Base-by-base conservation (phyloP, 2,329 filamentous ascomycete species). In the Pestalotiopsis sp. region DNA sequence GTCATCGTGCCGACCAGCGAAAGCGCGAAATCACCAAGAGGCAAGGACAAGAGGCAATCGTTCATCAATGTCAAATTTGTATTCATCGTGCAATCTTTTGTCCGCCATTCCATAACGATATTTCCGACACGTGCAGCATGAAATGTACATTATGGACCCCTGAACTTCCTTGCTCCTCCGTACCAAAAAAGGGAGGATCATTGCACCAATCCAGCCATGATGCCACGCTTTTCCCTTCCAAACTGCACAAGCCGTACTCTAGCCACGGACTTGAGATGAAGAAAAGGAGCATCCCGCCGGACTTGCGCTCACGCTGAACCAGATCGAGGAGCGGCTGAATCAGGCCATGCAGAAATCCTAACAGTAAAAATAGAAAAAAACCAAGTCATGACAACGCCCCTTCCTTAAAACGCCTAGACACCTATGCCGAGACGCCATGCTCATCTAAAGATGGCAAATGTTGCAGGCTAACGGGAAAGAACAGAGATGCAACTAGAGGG, bases 401-500 rank as follows among this genome's bases (percentile, higher is more conserved):
- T 66, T 49, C 61, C 74, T 70, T 65, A 67, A 57, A 67, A 70
- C 73, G 71, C 61, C 61, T 63, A 64, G 61, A 70, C 68, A 68
- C 71, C 71, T 66, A 68, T 68, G 66, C 67, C 52, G 58, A 60
- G 64, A 70, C 70, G 67, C 68, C 68, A 68, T 71, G 72, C 71
- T 27, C 69, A 70, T 66, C 67, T 58, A 69, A 66, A 61, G 68
- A 65, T 67, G 67, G 64, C 64, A 69, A 41, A 69, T 68, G 49
- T 52, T 60, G 38, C 56, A 64, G 68, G 66, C 69, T 68, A 49
- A 70, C 61, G 68, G 67, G n/a, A 56, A 68, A 69, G 31, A 68
- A 73, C 66, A 71, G 68, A 69, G 69, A 73, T 73, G 73, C 71
- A 71, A 70, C 66, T 71, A 73, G 52, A 68, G 68, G 31, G 31